Percentiles rank a stretch among this genome's conserved stretches.
These are phyloP conservation scores for Martensiomyces pterosporus DNA, from an alignment of 192 early-diverging fungal species.

Conservation along the genomic window DNA sequence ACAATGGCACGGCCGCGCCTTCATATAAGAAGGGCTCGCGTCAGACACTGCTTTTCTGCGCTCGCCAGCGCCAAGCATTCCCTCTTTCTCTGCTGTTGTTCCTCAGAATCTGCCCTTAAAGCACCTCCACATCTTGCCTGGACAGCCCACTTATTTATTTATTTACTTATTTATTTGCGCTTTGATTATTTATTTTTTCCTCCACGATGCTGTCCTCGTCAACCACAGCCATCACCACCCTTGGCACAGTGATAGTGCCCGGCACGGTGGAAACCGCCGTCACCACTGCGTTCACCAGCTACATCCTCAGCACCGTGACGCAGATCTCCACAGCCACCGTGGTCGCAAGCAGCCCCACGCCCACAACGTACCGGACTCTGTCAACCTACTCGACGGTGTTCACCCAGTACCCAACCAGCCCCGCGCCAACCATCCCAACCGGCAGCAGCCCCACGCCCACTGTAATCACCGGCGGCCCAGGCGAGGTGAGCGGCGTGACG, in stretches of 20 bases:
- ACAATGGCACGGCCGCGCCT: no score
- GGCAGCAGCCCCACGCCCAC: conserved; percentile 15
- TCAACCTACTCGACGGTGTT: conserved; percentile 35
- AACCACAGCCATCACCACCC: conserved; percentile 15
- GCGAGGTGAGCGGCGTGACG: conserved; percentile 34
- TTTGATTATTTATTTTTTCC: conserved; percentile 5
- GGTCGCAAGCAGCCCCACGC: conserved; percentile 6
- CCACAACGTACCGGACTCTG: conserved; percentile 16
- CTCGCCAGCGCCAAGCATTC: no score
- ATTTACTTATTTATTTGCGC: neutral
- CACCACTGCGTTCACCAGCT: conserved; percentile 11
- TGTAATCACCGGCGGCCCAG: conserved; percentile 27
- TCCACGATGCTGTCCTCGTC: conserved; percentile 14
- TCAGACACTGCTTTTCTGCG: no score
- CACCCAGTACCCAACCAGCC: conserved; percentile 21
- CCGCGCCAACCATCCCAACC: conserved; percentile 4
- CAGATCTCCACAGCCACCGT: conserved; percentile 9
- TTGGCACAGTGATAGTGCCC: conserved; percentile 24
- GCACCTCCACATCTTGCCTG: no score
- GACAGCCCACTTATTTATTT: no score
- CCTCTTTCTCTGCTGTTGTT: conserved; percentile 6
- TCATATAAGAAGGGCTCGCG: no score
- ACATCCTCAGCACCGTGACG: conserved; percentile 27
- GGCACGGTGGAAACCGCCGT: conserved; percentile 4
- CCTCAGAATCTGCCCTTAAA: no score